These are phyloP conservation scores for Sindora glabra DNA, from an alignment of 306 rosid species.

Conservation along the genomic window DNA sequence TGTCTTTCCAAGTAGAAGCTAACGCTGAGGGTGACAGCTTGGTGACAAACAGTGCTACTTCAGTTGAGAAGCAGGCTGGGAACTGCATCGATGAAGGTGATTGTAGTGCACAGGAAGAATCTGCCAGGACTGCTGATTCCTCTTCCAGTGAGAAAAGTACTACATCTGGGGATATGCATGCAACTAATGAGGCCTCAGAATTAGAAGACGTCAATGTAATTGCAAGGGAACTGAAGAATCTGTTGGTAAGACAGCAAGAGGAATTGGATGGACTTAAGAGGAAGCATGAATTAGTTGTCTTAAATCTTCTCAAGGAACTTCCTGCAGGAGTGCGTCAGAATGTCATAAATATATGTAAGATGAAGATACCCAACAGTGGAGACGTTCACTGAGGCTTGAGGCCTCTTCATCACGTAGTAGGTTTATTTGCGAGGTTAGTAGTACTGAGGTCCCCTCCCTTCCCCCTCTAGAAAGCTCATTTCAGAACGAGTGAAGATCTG, in stretches of 20 bases:
- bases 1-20: constrained; percentile 19
- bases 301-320: constrained; percentile 42
- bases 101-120: constrained; percentile 21
- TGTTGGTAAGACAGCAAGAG: constrained; percentile 41
- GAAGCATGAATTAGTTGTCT: constrained; percentile 54
- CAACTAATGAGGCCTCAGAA: constrained; percentile 18
- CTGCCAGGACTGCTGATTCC: constrained; percentile 11
- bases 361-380: constrained; percentile 21
- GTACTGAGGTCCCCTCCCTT: not conserved
- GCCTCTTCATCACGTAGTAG: not conserved
- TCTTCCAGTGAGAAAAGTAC: constrained; percentile 13
- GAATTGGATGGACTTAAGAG: constrained; percentile 59
- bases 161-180: constrained; percentile 11
- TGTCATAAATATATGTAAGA: constrained; percentile 43
- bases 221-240: constrained; percentile 32
- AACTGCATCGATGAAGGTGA: not conserved
- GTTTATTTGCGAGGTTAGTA: not conserved
- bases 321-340: constrained; percentile 36
- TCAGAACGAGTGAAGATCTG: not conserved
- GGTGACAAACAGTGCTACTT: constrained; percentile 13
- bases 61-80: constrained; percentile 9
- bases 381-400: constrained; percentile 9
- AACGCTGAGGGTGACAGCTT: constrained; percentile 11
- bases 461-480: not conserved
- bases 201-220: constrained; percentile 27